Evolutionary conservation across 495 filamentous ascomycete genomes (phyloP).

Genomic region (Penicillium malachiteum): DNA sequence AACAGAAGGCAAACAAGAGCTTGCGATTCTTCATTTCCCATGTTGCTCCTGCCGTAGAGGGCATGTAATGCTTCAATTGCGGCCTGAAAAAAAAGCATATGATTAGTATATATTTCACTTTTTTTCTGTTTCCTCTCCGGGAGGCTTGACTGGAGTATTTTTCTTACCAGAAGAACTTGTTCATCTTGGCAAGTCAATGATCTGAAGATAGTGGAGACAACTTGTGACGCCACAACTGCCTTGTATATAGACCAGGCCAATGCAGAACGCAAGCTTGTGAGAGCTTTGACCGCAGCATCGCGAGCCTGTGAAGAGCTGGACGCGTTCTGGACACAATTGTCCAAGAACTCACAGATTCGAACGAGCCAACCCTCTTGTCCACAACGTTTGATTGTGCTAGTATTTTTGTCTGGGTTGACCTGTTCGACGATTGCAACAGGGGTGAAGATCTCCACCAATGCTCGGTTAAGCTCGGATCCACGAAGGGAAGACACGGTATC

Average conservation of each 20-base stretch:
- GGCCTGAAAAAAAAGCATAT: conserved; percentile 51
- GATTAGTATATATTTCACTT: background rate
- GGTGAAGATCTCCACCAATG: conserved; percentile 89
- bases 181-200: conserved; percentile 72
- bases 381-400: conserved; percentile 59
- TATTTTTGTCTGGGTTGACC: conserved; percentile 67
- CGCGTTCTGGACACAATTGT: conserved; percentile 66
- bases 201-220: conserved; percentile 69
- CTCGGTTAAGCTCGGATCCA: conserved; percentile 78
- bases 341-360: conserved; percentile 71
- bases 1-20: conserved; percentile 79
- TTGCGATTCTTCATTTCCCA: conserved; percentile 76
- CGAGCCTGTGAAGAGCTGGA: conserved; percentile 60
- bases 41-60: conserved; percentile 70
- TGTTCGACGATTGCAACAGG: conserved; percentile 72
- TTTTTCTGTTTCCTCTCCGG: background rate
- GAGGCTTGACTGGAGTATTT: background rate
- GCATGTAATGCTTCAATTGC: conserved; percentile 81
- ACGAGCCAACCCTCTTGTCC: conserved; percentile 85
- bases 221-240: conserved; percentile 67
- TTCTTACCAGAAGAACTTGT: conserved; percentile 68
- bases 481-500: conserved; percentile 81
- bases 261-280: conserved; percentile 72
- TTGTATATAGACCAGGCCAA: conserved; percentile 83
- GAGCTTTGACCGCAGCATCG: conserved; percentile 65